phyloP scores from a whole-genome alignment of 495 filamentous ascomycete species.

The Aspergillus sclerotiicarbonarius region DNA sequence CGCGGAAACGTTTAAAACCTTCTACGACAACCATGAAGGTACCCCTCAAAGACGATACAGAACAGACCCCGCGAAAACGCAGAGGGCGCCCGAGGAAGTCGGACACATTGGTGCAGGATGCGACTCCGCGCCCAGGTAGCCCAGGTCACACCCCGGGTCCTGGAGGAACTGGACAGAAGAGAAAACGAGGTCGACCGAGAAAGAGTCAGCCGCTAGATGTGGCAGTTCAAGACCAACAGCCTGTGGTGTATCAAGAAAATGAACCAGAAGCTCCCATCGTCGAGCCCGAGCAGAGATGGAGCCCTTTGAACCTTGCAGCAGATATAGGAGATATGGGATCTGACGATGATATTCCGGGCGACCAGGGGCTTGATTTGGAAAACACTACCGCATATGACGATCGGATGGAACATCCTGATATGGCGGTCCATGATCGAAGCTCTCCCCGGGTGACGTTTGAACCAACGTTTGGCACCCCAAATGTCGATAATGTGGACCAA shows the following conservation, averaged over 20 bases:
- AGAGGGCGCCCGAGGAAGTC: constrained; percentile 50
- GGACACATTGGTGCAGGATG: constrained; percentile 23
- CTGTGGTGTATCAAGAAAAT: constrained; percentile 6
- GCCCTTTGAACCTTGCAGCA: constrained; percentile 27
- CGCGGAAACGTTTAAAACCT: constrained; percentile 37
- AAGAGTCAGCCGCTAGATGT: constrained; percentile 31
- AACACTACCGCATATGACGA: constrained; percentile 28
- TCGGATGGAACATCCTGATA: constrained; percentile 12
- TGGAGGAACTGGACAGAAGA: constrained; percentile 23
- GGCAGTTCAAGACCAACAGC: constrained; percentile 17
- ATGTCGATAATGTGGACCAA: constrained; percentile 31
- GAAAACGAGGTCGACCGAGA: constrained; percentile 39
- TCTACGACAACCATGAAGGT: constrained; percentile 51
- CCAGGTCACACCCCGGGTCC: constrained; percentile 36
- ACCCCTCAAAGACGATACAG: constrained; percentile 51
- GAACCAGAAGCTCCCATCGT: constrained; percentile 9
- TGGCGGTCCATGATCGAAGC: constrained; percentile 7
- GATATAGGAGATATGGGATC: constrained; percentile 25
- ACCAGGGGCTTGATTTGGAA: constrained; percentile 5
- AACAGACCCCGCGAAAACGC: constrained; percentile 36
- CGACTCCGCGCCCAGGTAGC: constrained; percentile 38
- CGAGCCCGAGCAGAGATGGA: constrained; percentile 21
- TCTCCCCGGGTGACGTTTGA: constrained; percentile 14
- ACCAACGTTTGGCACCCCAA: constrained; percentile 28
- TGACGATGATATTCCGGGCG: constrained; percentile 19